phyloP scores from a whole-genome alignment of 1,284 basidiomycete species.

The Melampsora larici-populina region DNA sequence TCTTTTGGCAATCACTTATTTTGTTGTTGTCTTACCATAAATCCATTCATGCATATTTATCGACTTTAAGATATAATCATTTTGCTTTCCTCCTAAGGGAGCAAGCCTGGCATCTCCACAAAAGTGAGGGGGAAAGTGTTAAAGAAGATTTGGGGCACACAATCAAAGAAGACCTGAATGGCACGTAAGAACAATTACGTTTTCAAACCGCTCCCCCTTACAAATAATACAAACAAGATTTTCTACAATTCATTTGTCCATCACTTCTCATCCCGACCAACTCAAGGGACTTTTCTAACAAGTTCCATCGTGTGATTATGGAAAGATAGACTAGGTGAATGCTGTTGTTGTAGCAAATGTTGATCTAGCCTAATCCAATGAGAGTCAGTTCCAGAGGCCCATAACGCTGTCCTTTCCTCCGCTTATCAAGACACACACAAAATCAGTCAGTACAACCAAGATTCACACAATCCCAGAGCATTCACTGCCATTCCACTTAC shows the following conservation, averaged over 20 bases:
- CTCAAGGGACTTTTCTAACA: too few relatives aligned
- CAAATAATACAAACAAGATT: too few relatives aligned
- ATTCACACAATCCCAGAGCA: neutral
- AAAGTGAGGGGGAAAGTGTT: neutral
- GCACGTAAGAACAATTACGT: too few relatives aligned
- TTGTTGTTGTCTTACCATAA: too few relatives aligned
- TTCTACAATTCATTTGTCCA: too few relatives aligned
- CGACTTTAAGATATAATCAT: too few relatives aligned
- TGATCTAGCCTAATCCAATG: constrained; percentile 23
- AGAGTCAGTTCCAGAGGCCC: constrained; percentile 36
- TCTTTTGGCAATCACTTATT: too few relatives aligned
- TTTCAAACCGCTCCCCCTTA: too few relatives aligned
- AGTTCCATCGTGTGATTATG: neutral
- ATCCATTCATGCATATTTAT: too few relatives aligned
- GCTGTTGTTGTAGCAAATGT: neutral
- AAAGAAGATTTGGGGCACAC: neutral
- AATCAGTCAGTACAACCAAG: neutral
- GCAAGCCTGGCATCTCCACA: too few relatives aligned
- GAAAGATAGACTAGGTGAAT: neutral
- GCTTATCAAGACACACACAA: neutral
- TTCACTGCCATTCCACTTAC: constrained; percentile 1
- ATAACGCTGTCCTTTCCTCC: constrained; percentile 26
- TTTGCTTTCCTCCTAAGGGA: too few relatives aligned
- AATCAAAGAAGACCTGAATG: neutral
- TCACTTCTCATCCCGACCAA: too few relatives aligned